Percentiles rank a stretch among this genome's conserved stretches.
These are phyloP conservation scores for Urochloa ruziziensis DNA, from an alignment of 176 grass and related monocot species.

Conservation along the genomic window DNA sequence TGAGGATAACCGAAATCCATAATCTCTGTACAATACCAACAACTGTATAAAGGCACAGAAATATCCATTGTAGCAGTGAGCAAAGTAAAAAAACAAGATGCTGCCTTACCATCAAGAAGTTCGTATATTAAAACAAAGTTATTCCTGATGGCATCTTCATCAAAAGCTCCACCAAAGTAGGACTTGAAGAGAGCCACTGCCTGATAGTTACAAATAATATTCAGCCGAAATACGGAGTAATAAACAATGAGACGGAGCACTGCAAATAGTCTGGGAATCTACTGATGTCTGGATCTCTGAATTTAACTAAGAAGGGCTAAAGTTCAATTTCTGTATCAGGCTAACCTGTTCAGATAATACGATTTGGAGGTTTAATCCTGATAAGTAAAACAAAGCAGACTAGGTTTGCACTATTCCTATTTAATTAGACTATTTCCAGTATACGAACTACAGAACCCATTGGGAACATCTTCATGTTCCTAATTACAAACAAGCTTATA, in stretches of 20 bases:
- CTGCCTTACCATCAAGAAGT: constrained; percentile 93
- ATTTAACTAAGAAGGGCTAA: background rate
- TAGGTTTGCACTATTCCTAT: background rate
- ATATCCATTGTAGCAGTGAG: constrained; percentile 22
- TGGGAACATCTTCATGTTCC: background rate
- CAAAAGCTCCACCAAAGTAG: constrained; percentile 94
- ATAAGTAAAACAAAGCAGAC: background rate
- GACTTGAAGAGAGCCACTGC: constrained; percentile 96
- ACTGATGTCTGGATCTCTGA: background rate
- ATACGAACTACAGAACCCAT: background rate
- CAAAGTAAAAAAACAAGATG: constrained; percentile 16
- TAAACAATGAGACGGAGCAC: constrained; percentile 1
- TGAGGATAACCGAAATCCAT: constrained; percentile 99
- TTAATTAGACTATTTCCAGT: constrained; percentile 8
- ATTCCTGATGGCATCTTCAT: constrained; percentile 99
- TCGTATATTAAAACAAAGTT: constrained; percentile 99
- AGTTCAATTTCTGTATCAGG: constrained; percentile 6
- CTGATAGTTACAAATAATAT: constrained; percentile 54
- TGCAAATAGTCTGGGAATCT: background rate
- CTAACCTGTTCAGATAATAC: background rate
- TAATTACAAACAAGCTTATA: background rate
- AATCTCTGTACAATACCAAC: constrained; percentile 72
- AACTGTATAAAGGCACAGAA: constrained; percentile 10
- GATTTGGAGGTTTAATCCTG: background rate
- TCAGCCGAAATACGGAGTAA: background rate